Evolutionary conservation across 495 filamentous ascomycete species (phyloP).

Genomic region (Lasiosphaeriaceae sp.): DNA sequence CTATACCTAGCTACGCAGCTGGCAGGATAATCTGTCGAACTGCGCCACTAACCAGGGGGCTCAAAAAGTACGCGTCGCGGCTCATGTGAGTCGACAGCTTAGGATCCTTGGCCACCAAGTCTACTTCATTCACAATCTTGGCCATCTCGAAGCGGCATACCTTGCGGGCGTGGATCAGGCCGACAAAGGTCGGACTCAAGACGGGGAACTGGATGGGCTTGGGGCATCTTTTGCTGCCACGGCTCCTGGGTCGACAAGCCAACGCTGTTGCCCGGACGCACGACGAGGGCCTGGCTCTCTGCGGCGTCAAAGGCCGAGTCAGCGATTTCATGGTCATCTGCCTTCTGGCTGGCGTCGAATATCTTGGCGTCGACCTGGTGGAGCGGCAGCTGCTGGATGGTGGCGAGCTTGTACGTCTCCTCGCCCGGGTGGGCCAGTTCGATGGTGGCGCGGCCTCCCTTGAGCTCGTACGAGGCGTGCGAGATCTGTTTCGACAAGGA

Average conservation of each 20-base stretch:
- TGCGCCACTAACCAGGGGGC: background rate
- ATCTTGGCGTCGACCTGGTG: too few relatives aligned
- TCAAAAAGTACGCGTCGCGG: background rate
- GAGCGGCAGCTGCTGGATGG: too few relatives aligned
- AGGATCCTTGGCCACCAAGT: background rate
- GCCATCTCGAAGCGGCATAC: slow-evolving; percentile 1
- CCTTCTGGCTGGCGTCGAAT: background rate
- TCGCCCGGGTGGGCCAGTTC: background rate
- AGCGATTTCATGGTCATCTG: background rate
- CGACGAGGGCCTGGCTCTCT: background rate
- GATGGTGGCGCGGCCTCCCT: background rate
- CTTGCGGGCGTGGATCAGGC: background rate
- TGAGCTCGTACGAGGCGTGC: background rate
- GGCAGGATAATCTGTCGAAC: background rate
- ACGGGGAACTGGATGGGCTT: background rate
- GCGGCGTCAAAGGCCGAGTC: background rate
- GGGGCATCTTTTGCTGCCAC: background rate
- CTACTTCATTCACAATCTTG: background rate
- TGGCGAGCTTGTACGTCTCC: background rate
- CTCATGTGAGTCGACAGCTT: background rate
- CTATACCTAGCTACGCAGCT: background rate
- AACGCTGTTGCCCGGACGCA: too few relatives aligned
- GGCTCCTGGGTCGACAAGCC: too few relatives aligned
- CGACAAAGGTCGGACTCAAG: background rate
- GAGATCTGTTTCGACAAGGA: background rate